A percentile compares a stretch with the other conserved stretches of the same genome.
These are phyloP conservation scores for Saccharomyces hybrid DNA, from an alignment of 1,139 yeast species.

Conservation along the genomic window DNA sequence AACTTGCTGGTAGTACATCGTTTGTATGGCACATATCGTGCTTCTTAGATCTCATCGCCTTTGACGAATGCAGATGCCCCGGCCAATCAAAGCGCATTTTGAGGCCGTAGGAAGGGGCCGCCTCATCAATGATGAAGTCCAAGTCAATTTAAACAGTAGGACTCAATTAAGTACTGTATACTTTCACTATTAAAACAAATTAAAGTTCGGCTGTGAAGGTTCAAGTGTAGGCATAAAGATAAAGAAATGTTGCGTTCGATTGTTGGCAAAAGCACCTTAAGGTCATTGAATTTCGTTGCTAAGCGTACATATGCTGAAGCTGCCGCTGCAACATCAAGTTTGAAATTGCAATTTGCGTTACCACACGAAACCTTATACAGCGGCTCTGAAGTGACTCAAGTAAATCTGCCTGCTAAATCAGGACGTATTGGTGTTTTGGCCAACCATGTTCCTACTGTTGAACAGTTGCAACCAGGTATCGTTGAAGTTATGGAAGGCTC, in stretches of 20 bases:
- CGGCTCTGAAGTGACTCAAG: constrained; percentile 54
- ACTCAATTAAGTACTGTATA: too few relatives aligned
- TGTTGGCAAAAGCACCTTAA: constrained; percentile 34
- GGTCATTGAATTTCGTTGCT: constrained; percentile 53
- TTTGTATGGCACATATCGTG: too few relatives aligned
- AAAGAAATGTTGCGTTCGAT: constrained; percentile 20
- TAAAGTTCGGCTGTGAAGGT: neutral
- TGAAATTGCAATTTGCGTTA: constrained; percentile 83
- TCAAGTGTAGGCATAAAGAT: neutral
- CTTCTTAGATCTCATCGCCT: neutral
- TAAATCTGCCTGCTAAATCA: constrained; percentile 89
- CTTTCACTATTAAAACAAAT: too few relatives aligned
- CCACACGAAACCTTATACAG: constrained; percentile 57
- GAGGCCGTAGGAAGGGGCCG: neutral
- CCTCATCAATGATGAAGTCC: neutral
- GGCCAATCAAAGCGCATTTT: neutral
- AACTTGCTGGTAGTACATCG: neutral
- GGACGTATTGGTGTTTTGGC: constrained; percentile 98
- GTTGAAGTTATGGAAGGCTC: constrained; percentile 83
- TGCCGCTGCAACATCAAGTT: constrained; percentile 53
- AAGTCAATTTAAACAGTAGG: too few relatives aligned
- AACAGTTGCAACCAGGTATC: constrained; percentile 94
- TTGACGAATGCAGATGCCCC: neutral
- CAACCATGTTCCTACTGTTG: constrained; percentile 96
- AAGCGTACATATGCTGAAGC: constrained; percentile 90